Base-by-base conservation (phyloP, 2,329 filamentous ascomycete species). In the Calonectria honghensis region DNA sequence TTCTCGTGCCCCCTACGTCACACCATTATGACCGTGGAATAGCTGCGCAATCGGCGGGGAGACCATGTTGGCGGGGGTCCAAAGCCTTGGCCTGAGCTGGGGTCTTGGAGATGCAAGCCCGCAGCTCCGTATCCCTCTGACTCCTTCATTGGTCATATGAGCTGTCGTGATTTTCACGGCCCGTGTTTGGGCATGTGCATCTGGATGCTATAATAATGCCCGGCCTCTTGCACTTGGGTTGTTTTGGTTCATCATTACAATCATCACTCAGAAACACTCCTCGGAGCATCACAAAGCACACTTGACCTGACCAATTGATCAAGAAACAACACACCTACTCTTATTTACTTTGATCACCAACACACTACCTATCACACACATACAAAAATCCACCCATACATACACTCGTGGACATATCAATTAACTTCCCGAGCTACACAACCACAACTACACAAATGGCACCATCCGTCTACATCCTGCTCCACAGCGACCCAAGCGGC, bases 381-480 rank as follows among this genome's bases (percentile, higher is more conserved):
- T n/a, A 72, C 64, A 45, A 24, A 24, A 1, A 24, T 24, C 24
- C n/a, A 72, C 45, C 45, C 37, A 31, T 50, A 59, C 24, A 27
- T 20, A 66, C n/a, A 70, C 20, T 20, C 65, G 24, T 7, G 50
- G 69, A 73, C 32, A 73, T 68, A 32, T 59, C 45, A 54, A 68
- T 35, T 68, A 59, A 13, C 57, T 20, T 32, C 27, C 37, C 4
- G 32, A 45, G 20, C 29, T 37, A 68, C 54, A 61, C 61, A 70
- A 41, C 69, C 45, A 57, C 66, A 59, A 48, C 63, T 68, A 20
- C 63, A 16, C 64, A 61, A 41, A 73, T 81, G 80, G 75, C 80
- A 10, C 79, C 79, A 45, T 80, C 79, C 59, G 83, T 85, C 65
- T 84, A 81, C 75, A 75, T 85, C 61, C 78, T 85, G 70, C 71